Evolutionary conservation across 208 protist genomes (phyloP).

Genomic region (Leishmania lainsoni): DNA sequence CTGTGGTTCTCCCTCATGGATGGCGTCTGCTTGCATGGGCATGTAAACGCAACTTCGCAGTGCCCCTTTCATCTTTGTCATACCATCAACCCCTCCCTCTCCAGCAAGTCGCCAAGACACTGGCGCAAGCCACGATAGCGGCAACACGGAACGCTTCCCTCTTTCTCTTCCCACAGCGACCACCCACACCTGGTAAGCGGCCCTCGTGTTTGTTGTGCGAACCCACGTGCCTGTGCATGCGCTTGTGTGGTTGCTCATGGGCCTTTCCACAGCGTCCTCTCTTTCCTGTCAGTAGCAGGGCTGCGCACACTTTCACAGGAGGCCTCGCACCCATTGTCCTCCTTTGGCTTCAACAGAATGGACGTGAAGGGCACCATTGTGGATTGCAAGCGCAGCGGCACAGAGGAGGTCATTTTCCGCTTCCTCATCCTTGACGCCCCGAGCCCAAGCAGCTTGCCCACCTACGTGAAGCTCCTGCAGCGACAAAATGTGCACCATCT

Average conservation of each 20-base stretch:
- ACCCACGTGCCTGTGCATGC: background rate
- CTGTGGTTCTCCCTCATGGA: background rate
- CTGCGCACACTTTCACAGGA: background rate
- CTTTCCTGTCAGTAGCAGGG: background rate
- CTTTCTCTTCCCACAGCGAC: background rate
- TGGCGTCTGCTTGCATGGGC: background rate
- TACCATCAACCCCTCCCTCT: background rate
- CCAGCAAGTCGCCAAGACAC: background rate
- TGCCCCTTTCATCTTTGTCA: background rate
- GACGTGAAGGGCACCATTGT: constrained; percentile 85
- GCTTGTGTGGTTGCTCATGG: background rate
- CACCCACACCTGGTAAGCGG: background rate
- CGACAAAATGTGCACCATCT: constrained; percentile 77
- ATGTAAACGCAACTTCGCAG: background rate
- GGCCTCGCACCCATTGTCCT: background rate
- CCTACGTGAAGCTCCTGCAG: constrained; percentile 88
- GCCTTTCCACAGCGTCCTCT: background rate
- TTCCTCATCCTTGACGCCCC: constrained; percentile 91
- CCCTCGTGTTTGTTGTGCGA: background rate
- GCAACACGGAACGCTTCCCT: background rate
- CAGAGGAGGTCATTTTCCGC: constrained; percentile 51
- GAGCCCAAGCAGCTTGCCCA: constrained; percentile 80
- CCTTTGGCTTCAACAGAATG: constrained; percentile 35
- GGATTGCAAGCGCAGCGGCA: constrained; percentile 68
- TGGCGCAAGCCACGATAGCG: background rate